phyloP scores from a whole-genome alignment of 129 eudicot species.

The Kitagawia praeruptora region DNA sequence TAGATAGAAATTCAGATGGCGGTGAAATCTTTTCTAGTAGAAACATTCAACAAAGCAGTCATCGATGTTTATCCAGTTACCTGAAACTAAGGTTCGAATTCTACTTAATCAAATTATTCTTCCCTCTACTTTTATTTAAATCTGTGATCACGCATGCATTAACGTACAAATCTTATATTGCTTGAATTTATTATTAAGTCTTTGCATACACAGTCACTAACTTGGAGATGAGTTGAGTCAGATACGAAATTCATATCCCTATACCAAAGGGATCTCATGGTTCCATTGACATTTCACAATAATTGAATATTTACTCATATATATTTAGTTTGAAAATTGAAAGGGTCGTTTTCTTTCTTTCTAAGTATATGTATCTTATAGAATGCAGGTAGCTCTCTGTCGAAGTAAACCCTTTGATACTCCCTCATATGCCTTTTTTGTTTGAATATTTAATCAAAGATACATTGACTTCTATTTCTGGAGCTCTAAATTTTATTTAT shows the following conservation, averaged over 20 bases:
- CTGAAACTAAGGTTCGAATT: not conserved
- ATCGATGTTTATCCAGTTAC: no score
- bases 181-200: not conserved
- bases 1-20: not conserved
- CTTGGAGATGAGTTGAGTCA: not conserved
- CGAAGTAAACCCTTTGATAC: not conserved
- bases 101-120: no score
- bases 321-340: no score
- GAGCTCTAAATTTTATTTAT: no score
- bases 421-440: not conserved
- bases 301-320: not conserved
- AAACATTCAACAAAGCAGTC: not conserved
- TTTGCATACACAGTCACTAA: not conserved
- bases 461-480: no score
- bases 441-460: no score
- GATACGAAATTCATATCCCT: not conserved
- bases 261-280: not conserved
- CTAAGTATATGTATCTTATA: not conserved
- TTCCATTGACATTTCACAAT: not conserved
- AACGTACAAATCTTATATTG: not conserved
- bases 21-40: not conserved
- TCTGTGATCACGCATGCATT: not conserved
- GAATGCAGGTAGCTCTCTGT: not conserved
- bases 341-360: no score
- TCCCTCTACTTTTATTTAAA: no score